Evolutionary conservation across 2,329 filamentous ascomycete genomes (phyloP).

Genomic region (Bisporella sp.): DNA sequence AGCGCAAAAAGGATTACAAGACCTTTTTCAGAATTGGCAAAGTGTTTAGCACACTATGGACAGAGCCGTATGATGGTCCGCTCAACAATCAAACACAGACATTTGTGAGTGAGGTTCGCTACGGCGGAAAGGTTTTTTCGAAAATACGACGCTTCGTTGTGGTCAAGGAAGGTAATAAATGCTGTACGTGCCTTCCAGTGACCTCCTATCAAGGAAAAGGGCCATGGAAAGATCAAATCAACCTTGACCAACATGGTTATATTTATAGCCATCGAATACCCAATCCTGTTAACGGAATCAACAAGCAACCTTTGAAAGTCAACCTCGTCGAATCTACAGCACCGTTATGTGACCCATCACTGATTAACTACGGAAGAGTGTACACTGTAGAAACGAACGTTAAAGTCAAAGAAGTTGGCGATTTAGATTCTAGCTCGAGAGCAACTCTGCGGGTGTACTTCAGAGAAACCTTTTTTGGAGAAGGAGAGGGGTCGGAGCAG

Average conservation of each 20-base stretch:
- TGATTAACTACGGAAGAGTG: slow-evolving; percentile 16
- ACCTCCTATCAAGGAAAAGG: slow-evolving; percentile 12
- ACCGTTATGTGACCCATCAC: slow-evolving; percentile 9
- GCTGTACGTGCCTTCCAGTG: slow-evolving; percentile 15
- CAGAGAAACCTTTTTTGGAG: too few relatives aligned
- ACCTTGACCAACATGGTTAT: slow-evolving; percentile 15
- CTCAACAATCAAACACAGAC: slow-evolving; percentile 4
- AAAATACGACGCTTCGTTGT: slow-evolving; percentile 20
- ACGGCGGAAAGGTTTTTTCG: slow-evolving; percentile 12
- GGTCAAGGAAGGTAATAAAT: slow-evolving; percentile 10
- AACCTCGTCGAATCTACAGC: slow-evolving; percentile 6
- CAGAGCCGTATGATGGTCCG: slow-evolving; percentile 9
- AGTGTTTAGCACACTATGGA: slow-evolving; percentile 20
- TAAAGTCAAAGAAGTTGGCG: slow-evolving; percentile 19
- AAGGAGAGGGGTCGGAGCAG: too few relatives aligned
- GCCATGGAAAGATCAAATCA: slow-evolving; percentile 15
- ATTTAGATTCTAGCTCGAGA: too few relatives aligned
- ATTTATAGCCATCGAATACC: slow-evolving; percentile 14
- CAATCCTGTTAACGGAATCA: slow-evolving; percentile 5
- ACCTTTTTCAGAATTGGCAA: slow-evolving; percentile 16
- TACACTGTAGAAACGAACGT: slow-evolving; percentile 19
- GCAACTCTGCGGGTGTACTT: too few relatives aligned
- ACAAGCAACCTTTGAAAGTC: slow-evolving; percentile 11
- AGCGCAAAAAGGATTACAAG: slow-evolving; percentile 14
- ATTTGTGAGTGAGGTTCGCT: slow-evolving; percentile 10